Conservation (phyloP, 768 basidiomycete species). For the Calocera viscosa region DNA sequence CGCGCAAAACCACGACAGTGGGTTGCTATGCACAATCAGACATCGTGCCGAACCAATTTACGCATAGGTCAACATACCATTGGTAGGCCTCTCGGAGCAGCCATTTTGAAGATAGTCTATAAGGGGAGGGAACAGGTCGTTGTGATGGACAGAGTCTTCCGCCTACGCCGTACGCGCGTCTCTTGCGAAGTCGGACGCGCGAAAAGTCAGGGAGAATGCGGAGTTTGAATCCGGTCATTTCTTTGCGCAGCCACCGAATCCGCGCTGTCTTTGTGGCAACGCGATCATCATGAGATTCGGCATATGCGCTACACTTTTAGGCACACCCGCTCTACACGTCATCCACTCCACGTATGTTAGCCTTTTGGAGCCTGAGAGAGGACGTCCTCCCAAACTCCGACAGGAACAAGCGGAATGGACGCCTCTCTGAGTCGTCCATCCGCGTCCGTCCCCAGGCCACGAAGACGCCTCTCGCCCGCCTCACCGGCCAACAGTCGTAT, state of each 20-base stretch:
- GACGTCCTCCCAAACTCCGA: too few species aligned
- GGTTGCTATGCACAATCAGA: slow-evolving; percentile 57
- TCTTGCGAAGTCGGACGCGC: background rate
- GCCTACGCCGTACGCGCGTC: background rate
- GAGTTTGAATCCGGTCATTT: background rate
- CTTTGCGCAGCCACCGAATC: background rate
- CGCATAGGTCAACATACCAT: slow-evolving; percentile 14
- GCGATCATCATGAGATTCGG: background rate
- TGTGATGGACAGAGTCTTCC: background rate
- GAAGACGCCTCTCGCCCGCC: too few species aligned
- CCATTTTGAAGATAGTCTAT: background rate
- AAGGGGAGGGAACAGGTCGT: background rate
- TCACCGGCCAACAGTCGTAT: too few species aligned
- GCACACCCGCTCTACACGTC: too few species aligned
- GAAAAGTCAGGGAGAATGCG: background rate
- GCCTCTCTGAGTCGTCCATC: too few species aligned
- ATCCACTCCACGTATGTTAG: too few species aligned
- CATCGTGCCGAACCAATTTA: background rate
- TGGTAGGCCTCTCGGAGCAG: background rate
- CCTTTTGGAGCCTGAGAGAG: too few species aligned
- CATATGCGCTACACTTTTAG: too few species aligned
- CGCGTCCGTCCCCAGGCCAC: too few species aligned
- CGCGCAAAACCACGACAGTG: slow-evolving; percentile 87
- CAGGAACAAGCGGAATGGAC: too few species aligned
- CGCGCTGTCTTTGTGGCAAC: background rate